phyloP scores from a whole-genome alignment of 176 grass and related monocot species.

The Stipa capillata region DNA sequence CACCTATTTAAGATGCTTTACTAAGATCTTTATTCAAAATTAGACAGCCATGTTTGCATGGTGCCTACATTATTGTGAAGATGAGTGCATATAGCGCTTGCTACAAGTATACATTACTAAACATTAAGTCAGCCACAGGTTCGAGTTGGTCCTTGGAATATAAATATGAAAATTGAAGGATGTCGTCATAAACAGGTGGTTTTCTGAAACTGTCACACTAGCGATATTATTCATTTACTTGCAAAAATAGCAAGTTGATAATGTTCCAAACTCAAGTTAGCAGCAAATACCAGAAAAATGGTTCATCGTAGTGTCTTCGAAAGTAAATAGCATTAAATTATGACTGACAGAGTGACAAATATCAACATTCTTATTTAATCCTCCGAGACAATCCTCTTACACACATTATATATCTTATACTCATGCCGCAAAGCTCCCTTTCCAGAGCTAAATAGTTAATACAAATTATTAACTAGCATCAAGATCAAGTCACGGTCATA shows the following conservation, averaged over 20 bases:
- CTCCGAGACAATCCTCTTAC: not conserved
- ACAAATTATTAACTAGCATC: too few species aligned
- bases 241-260: too few species aligned
- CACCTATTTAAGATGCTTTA: not conserved
- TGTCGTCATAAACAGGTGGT: not conserved
- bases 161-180: not conserved
- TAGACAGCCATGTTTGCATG: not conserved
- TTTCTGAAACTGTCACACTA: too few species aligned
- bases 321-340: not conserved
- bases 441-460: not conserved
- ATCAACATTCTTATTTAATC: not conserved
- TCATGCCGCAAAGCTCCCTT: not conserved
- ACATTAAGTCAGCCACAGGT: too few species aligned
- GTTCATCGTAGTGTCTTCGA: not conserved
- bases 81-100: not conserved
- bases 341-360: not conserved
- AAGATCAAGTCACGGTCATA: too few species aligned
- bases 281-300: not conserved
- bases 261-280: not conserved
- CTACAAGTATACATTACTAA: not conserved
- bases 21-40: not conserved
- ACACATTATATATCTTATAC: too few species aligned
- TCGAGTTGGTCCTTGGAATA: not conserved
- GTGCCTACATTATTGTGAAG: not conserved
- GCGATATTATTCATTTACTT: too few species aligned